Conservation (phyloP, 495 filamentous ascomycete genomes). For the Extremus antarcticus region DNA sequence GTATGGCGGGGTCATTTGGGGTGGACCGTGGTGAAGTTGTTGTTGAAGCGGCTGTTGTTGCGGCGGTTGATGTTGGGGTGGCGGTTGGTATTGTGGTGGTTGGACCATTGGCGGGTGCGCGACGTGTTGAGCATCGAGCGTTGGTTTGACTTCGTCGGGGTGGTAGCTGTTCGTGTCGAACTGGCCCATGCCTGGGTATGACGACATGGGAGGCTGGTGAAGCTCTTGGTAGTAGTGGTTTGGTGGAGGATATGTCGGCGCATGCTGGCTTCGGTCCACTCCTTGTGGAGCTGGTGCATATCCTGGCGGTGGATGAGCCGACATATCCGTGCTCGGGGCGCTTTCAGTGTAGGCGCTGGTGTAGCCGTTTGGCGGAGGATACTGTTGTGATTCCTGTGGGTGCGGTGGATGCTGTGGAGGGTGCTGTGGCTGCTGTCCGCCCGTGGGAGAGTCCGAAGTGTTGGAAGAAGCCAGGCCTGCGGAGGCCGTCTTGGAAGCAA, state of each 20-base stretch:
- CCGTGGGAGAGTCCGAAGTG: not conserved
- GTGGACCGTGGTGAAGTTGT: not conserved
- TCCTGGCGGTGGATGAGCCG: not conserved
- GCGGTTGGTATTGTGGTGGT: not conserved
- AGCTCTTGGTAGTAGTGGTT: not conserved
- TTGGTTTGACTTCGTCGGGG: not conserved
- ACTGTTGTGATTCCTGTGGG: no score
- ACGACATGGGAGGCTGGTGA: not conserved
- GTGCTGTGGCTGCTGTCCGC: not conserved
- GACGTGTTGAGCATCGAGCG: not conserved
- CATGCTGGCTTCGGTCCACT: not conserved
- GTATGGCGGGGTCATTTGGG: no score
- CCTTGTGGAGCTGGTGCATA: not conserved
- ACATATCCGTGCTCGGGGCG: not conserved
- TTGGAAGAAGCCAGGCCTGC: conserved; percentile 1
- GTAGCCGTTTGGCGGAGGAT: not conserved
- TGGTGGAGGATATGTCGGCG: not conserved
- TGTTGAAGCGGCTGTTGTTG: not conserved
- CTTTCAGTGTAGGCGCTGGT: not conserved
- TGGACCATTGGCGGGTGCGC: not conserved
- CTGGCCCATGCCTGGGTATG: not conserved
- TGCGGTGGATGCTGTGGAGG: not conserved
- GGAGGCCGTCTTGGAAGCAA: conserved; percentile 19
- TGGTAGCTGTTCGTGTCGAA: not conserved
- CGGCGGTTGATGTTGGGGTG: not conserved